phyloP scores from a whole-genome alignment of 495 filamentous ascomycete species.

The Penicillium chermesinum region DNA sequence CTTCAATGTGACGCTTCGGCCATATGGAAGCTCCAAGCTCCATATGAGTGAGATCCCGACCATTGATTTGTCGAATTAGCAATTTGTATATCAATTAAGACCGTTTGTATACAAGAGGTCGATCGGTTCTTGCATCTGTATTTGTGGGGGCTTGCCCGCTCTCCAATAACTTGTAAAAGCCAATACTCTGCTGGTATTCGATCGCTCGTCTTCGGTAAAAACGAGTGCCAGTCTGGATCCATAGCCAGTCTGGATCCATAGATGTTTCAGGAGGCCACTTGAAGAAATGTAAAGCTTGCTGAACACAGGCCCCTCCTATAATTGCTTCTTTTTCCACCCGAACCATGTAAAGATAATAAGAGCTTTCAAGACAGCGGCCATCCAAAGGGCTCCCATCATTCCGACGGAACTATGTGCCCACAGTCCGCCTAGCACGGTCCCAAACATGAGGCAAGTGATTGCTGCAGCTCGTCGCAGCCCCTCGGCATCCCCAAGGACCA shows the following conservation, averaged over 20 bases:
- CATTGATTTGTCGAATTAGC: conserved; percentile 3
- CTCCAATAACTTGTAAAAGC: too few species aligned
- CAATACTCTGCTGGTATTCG: too few species aligned
- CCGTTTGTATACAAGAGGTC: too few species aligned
- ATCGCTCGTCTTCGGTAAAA: too few species aligned
- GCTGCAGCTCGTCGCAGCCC: conserved; percentile 54
- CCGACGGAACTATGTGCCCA: conserved; percentile 53
- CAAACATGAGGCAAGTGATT: conserved; percentile 52
- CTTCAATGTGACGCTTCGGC: conserved; percentile 44
- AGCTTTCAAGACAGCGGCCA: conserved; percentile 51
- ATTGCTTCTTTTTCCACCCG: conserved; percentile 2
- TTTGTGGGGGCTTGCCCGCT: too few species aligned
- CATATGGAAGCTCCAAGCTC: conserved; percentile 53
- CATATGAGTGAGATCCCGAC: conserved; percentile 55
- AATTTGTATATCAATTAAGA: too few species aligned
- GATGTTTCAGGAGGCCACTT: too few species aligned
- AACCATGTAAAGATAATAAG: conserved; percentile 6
- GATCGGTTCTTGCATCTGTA: too few species aligned
- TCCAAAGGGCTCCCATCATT: conserved; percentile 60
- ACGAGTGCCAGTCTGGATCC: too few species aligned
- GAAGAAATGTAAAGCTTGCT: too few species aligned
- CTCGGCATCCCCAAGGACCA: conserved; percentile 48
- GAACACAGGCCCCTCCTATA: too few species aligned
- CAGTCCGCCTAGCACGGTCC: conserved; percentile 55
- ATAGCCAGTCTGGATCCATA: too few species aligned